Conservation (phyloP, 768 basidiomycete species). For the Lentinula lateritia region DNA sequence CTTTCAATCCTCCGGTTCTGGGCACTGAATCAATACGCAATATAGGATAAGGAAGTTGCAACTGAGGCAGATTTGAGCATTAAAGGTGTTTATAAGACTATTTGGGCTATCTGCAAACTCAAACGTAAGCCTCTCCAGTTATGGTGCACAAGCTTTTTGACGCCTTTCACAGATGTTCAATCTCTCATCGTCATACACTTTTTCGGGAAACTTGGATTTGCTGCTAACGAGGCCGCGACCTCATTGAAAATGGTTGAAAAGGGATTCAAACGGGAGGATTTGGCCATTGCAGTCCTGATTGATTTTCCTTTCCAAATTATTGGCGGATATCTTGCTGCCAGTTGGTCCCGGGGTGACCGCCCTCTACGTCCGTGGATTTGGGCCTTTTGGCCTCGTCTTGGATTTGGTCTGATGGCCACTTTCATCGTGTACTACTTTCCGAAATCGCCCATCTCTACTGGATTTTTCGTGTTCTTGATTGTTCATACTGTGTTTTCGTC, state of each 20-base stretch:
- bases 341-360: constrained; percentile 78
- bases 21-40: background rate
- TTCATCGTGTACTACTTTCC: constrained; percentile 86
- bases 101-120: constrained; percentile 90
- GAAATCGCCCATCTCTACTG: constrained; percentile 58
- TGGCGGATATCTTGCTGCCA: constrained; percentile 91
- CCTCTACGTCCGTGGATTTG: constrained; percentile 84
- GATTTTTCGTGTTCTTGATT: constrained; percentile 80
- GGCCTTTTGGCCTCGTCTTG: constrained; percentile 86
- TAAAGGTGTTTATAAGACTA: constrained; percentile 84
- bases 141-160: background rate
- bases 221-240: constrained; percentile 88
- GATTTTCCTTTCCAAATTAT: constrained; percentile 98
- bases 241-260: constrained; percentile 95
- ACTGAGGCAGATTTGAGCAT: constrained; percentile 87
- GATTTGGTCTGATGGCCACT: constrained; percentile 66
- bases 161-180: constrained; percentile 68
- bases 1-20: background rate
- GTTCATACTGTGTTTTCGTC: constrained; percentile 77
- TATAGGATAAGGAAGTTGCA: constrained; percentile 67
- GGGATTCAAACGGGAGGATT: constrained; percentile 90
- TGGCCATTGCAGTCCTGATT: constrained; percentile 91
- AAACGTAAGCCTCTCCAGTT: constrained; percentile 52
- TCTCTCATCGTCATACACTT: constrained; percentile 81
- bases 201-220: constrained; percentile 91